Conservation (phyloP, 2,329 filamentous ascomycete species). For the Sclerotinia sclerotiorum region DNA sequence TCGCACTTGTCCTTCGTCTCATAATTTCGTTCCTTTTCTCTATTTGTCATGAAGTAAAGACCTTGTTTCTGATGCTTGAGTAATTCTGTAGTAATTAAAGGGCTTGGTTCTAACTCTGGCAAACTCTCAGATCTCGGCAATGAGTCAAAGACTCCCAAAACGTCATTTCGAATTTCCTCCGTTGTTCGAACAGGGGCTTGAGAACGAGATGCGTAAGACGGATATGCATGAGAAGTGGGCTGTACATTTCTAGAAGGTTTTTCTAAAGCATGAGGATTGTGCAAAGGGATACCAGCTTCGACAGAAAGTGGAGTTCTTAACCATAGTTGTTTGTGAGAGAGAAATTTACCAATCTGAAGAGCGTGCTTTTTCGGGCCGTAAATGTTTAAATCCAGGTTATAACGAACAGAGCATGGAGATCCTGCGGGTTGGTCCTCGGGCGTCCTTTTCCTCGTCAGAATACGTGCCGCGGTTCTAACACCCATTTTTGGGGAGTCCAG, state of each 20-base stretch:
- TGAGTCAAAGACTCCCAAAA: constrained; percentile 84
- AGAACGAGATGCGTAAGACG: constrained; percentile 41
- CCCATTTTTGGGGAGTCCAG: constrained; percentile 61
- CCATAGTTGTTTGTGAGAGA: constrained; percentile 66
- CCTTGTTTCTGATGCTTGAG: constrained; percentile 89
- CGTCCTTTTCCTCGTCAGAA: constrained; percentile 64
- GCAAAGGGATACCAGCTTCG: constrained; percentile 66
- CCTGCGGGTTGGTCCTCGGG: constrained; percentile 62
- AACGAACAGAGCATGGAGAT: constrained; percentile 57
- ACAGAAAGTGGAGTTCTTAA: constrained; percentile 66
- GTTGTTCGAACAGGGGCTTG: constrained; percentile 57
- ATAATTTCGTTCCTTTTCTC: constrained; percentile 66
- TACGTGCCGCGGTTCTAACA: constrained; percentile 70
- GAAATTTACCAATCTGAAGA: constrained; percentile 63
- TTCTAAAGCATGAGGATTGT: constrained; percentile 66
- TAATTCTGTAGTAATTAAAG: constrained; percentile 63
- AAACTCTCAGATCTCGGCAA: constrained; percentile 74
- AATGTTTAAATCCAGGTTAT: constrained; percentile 70
- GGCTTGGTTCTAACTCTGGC: constrained; percentile 67
- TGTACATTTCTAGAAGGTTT: constrained; percentile 33
- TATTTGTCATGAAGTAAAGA: constrained; percentile 78
- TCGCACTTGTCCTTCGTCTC: constrained; percentile 59
- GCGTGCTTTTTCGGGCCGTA: constrained; percentile 73
- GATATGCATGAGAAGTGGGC: constrained; percentile 36
- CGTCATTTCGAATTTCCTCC: constrained; percentile 83